phyloP scores from a whole-genome alignment of 352 stramenopile species.

The Phytophthora ohioensis region DNA sequence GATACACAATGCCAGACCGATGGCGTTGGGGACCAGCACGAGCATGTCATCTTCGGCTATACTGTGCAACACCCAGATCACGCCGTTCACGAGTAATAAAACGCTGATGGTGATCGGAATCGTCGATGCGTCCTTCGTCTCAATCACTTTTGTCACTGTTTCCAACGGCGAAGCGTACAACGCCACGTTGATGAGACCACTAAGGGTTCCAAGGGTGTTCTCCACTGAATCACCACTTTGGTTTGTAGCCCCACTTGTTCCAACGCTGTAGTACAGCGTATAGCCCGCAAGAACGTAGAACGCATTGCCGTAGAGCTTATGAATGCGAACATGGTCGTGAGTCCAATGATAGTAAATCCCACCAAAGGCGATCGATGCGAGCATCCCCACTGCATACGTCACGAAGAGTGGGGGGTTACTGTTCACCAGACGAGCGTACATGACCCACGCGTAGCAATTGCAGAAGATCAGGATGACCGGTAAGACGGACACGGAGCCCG shows the following conservation, averaged over 20 bases:
- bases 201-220: conserved; percentile 22
- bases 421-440: conserved; percentile 34
- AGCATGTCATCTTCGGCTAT: conserved; percentile 43
- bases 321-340: conserved; percentile 31
- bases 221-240: conserved; percentile 15
- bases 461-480: conserved; percentile 62
- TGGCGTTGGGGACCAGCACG: conserved; percentile 44
- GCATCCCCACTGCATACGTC: conserved; percentile 30
- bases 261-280: conserved; percentile 29
- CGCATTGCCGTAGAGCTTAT: conserved; percentile 30
- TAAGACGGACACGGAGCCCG: conserved; percentile 47
- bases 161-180: conserved; percentile 40
- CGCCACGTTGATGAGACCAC: conserved; percentile 24
- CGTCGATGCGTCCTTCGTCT: conserved; percentile 31
- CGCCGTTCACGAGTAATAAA: conserved; percentile 44
- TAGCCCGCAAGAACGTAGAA: conserved; percentile 10
- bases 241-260: conserved; percentile 19
- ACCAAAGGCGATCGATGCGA: conserved; percentile 43
- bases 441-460: conserved; percentile 57
- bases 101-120: conserved; percentile 51
- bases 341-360: conserved; percentile 50
- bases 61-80: conserved; percentile 44
- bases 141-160: conserved; percentile 21
- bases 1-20: conserved; percentile 32
- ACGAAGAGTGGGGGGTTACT: conserved; percentile 39